Conservation (phyloP, 768 basidiomycete species). For the Floccularia luteovirens region DNA sequence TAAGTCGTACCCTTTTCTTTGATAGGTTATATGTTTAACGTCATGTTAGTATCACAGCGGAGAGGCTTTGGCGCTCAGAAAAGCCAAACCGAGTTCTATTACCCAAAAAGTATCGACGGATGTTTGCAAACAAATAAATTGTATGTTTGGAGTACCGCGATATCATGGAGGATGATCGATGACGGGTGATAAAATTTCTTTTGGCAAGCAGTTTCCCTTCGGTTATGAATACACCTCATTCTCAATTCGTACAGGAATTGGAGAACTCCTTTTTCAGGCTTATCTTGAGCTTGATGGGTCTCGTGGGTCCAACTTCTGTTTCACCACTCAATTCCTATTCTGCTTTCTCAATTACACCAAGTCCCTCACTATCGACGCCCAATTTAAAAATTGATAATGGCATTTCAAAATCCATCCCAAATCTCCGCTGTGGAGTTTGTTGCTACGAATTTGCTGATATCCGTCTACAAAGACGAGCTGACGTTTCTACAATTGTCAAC, state of each 20-base stretch:
- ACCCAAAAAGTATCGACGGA: conserved; percentile 44
- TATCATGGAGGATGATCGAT: conserved; percentile 44
- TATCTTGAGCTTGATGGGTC: conserved; percentile 39
- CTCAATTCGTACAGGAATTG: conserved; percentile 51
- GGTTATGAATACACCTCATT: conserved; percentile 50
- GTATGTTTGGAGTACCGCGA: conserved; percentile 76
- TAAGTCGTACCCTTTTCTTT: conserved; percentile 19
- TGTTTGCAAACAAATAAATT: conserved; percentile 69
- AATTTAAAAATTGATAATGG: conserved; percentile 23
- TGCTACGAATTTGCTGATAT: conserved; percentile 45
- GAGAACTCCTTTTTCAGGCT: conserved; percentile 34
- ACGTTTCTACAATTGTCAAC: conserved; percentile 29
- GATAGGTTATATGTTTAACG: conserved; percentile 10
- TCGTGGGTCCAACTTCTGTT: conserved; percentile 52
- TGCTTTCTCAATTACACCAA: conserved; percentile 34
- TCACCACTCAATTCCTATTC: conserved; percentile 46
- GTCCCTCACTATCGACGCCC: conserved; percentile 20
- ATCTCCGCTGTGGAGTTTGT: conserved; percentile 69
- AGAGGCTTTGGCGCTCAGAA: conserved; percentile 40
- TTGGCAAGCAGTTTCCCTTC: too few relatives aligned
- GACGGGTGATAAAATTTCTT: conserved; percentile 62
- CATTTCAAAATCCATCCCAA: conserved; percentile 35
- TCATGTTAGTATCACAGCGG: conserved; percentile 22
- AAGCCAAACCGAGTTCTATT: conserved; percentile 23
- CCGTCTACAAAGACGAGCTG: conserved; percentile 33